Conservation (phyloP, 768 basidiomycete genomes). For the Coprinopsis strossmayeri region DNA sequence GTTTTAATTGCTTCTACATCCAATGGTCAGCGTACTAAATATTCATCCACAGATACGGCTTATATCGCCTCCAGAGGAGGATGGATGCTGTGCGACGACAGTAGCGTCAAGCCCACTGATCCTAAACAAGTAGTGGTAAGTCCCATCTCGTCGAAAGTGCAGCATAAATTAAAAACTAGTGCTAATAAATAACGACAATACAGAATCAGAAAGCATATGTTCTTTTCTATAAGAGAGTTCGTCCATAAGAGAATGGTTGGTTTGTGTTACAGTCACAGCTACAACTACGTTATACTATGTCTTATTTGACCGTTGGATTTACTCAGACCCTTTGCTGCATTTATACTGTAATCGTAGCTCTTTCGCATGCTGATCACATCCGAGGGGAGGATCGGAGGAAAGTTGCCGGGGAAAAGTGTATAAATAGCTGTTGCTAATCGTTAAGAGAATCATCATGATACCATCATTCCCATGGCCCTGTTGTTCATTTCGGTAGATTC, state of each 20-base stretch:
- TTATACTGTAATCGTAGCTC: slow-evolving; percentile 1
- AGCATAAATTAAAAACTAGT: slow-evolving; percentile 4
- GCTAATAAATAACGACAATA: slow-evolving; percentile 9
- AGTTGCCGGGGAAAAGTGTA: no score
- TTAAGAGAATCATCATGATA: slow-evolving; percentile 18
- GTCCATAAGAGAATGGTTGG: no score
- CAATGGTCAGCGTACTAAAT: background rate
- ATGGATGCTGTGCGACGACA: slow-evolving; percentile 95
- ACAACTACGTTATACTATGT: no score
- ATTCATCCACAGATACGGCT: slow-evolving; percentile 68
- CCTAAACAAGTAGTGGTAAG: slow-evolving; percentile 80
- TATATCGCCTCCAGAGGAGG: slow-evolving; percentile 80
- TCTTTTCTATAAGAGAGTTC: slow-evolving; percentile 70
- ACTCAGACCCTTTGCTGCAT: slow-evolving; percentile 14
- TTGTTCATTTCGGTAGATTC: slow-evolving; percentile 23
- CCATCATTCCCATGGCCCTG: slow-evolving; percentile 27
- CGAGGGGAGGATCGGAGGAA: no score
- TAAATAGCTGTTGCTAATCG: no score
- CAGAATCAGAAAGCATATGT: slow-evolving; percentile 67
- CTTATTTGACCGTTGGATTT: no score
- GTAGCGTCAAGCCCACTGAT: slow-evolving; percentile 69
- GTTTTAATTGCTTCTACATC: slow-evolving; percentile 22
- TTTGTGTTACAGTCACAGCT: no score
- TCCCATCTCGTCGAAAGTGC: no score
- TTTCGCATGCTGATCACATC: background rate